Evolutionary conservation across 176 grass and related monocot species (phyloP).

Genomic region (Oryza coarctata): DNA sequence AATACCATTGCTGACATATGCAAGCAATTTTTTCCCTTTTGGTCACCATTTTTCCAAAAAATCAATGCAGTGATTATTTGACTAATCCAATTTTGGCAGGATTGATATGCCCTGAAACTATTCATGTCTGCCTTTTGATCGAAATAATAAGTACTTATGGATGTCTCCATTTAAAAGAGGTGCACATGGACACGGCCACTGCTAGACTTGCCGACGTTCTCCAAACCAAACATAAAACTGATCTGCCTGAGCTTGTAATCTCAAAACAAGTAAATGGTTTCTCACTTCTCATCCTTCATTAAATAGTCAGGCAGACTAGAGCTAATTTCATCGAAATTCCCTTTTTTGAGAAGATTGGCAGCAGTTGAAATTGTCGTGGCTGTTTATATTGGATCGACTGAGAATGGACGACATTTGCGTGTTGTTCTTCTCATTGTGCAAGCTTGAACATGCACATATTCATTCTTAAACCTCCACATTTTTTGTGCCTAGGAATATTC

Average conservation of each 20-base stretch:
- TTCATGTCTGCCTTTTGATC: constrained; percentile 34
- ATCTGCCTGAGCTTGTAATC: constrained; percentile 9
- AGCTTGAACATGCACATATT: constrained; percentile 26
- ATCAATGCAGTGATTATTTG: background rate
- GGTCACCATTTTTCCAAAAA: background rate
- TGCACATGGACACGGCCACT: no score
- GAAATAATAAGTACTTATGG: constrained; percentile 24
- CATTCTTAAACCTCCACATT: constrained; percentile 35
- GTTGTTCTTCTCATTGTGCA: constrained; percentile 1
- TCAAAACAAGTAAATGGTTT: background rate
- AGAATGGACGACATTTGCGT: background rate
- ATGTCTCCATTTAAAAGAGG: constrained; percentile 26
- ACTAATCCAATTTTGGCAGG: constrained; percentile 40
- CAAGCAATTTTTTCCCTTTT: constrained; percentile 3
- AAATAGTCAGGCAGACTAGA: background rate
- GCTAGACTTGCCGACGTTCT: background rate
- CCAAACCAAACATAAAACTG: background rate
- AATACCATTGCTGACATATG: constrained; percentile 5
- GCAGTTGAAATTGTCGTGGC: background rate
- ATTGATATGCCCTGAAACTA: constrained; percentile 13
- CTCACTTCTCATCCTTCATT: constrained; percentile 4
- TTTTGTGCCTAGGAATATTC: constrained; percentile 34
- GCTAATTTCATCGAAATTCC: constrained; percentile 25
- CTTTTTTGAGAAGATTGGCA: constrained; percentile 19
- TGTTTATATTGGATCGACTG: constrained; percentile 27